Evolutionary conservation across 2,329 filamentous ascomycete species (phyloP), one percentile per base, ranked within the genome.

Genomic region (Ophiostoma himal-ulmi): DNA sequence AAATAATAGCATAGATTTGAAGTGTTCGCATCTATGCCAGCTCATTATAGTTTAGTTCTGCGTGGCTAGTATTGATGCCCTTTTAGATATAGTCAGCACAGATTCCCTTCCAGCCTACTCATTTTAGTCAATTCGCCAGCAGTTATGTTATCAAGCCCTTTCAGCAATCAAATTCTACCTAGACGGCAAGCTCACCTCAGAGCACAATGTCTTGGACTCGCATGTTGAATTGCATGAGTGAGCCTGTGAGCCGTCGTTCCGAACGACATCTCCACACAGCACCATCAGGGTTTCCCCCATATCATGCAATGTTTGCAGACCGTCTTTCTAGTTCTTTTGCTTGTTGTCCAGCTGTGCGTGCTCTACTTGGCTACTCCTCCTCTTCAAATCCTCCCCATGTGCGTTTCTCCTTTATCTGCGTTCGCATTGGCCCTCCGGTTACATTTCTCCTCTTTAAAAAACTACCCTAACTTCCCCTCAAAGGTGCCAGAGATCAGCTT

Each of bases 191-290:
- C 14, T 65, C 17, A 41, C 17, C 7, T 20, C 20, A 39, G 37
- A 11, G 26, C 5, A 4, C 20, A 41, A 26, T 57, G 52, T 39
- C 14, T 22, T 39, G 20, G 62, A 65, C 62, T n/a, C 34, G 62
- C 36, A 65, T 17, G 22, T 22, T 39, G 34, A 39, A 37, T 17
- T 65, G 11, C 62, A 65, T 20, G 20, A 13, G 13, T 39, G 20
- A 48, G 34, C 60, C 30, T 64, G 34, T 64, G 60, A 20, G 60
- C 10, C 36, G 62, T 39, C 36, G 62, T 65, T 65, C 62, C 36
- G 62, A 34, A 64, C 14, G 7, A 6, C 26, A 37, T 64, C 17
- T 30, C 30, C 60, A n/a, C 60, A 10, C 60, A 11, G 14, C n/a
- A 57, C 52, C n/a, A 57, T 5, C 52, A 57, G n/a, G 57, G 57